Evolutionary conservation across 2,329 filamentous ascomycete species (phyloP).

Genomic region (Chaetomiaceae sp.): DNA sequence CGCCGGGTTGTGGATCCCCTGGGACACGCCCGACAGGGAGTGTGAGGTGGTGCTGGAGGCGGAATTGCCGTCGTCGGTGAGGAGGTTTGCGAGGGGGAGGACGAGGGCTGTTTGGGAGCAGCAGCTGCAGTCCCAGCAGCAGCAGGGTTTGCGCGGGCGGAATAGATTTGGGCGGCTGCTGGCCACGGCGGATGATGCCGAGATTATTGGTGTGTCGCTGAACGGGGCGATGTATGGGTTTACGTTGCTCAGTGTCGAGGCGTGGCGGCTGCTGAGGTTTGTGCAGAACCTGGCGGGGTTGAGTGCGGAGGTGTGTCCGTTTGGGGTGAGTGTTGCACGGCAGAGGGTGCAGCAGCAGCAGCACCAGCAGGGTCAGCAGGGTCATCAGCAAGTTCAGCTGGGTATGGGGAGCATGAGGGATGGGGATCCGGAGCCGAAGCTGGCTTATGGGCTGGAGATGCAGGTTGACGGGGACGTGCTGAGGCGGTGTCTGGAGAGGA

Average conservation of each 20-base stretch:
- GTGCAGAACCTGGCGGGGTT: constrained; percentile 63
- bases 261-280: constrained; percentile 67
- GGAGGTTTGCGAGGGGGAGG: constrained; percentile 50
- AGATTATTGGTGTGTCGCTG: constrained; percentile 61
- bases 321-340: constrained; percentile 22
- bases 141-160: no score
- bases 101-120: constrained; percentile 51
- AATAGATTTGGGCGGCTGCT: constrained; percentile 42
- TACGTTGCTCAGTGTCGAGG: constrained; percentile 55
- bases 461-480: constrained; percentile 67
- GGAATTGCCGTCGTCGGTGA: constrained; percentile 51
- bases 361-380: not conserved
- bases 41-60: constrained; percentile 52
- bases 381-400: not conserved
- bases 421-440: constrained; percentile 36
- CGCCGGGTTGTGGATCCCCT: constrained; percentile 48
- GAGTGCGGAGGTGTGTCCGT: constrained; percentile 47
- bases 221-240: constrained; percentile 70
- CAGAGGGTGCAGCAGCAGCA: constrained; percentile 15
- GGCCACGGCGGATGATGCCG: constrained; percentile 42
- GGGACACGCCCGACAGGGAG: constrained; percentile 37
- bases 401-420: no score
- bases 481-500: constrained; percentile 46
- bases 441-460: constrained; percentile 44
- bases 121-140: constrained; percentile 24